A percentile compares a stretch with the other conserved stretches of the same genome.
Evolutionary conservation across 495 filamentous ascomycete species (phyloP).

Genomic region (Penicillium cosmopolitanum): DNA sequence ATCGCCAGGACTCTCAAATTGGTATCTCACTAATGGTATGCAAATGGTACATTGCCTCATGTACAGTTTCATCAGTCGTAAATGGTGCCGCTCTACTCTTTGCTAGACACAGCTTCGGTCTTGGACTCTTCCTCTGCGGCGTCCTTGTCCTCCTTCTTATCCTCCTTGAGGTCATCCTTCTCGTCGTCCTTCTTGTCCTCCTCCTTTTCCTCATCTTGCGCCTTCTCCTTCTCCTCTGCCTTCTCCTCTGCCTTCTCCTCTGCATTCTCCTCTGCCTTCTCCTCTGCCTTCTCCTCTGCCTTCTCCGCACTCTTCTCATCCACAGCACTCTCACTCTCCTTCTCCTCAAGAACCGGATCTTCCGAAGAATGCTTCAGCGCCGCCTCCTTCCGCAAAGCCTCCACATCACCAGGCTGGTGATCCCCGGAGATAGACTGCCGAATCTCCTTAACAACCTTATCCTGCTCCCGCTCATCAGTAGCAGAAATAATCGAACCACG

Average conservation of each 20-base stretch:
- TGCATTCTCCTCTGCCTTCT: background rate
- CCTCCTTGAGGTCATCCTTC: slow-evolving; percentile 3
- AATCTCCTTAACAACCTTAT: slow-evolving; percentile 42
- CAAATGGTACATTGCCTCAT: slow-evolving; percentile 14
- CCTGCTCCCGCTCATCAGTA: slow-evolving; percentile 40
- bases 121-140: slow-evolving; percentile 34
- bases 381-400: slow-evolving; percentile 35
- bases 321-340: background rate
- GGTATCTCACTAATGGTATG: slow-evolving; percentile 24
- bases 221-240: slow-evolving; percentile 10
- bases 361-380: slow-evolving; percentile 27
- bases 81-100: slow-evolving; percentile 20
- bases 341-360: slow-evolving; percentile 28
- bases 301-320: slow-evolving; percentile 8
- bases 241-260: slow-evolving; percentile 2
- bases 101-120: slow-evolving; percentile 28
- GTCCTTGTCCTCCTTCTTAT: slow-evolving; percentile 11
- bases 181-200: slow-evolving; percentile 14
- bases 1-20: slow-evolving; percentile 13
- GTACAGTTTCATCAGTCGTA: slow-evolving; percentile 27
- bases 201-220: slow-evolving; percentile 7
- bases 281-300: too few species aligned
- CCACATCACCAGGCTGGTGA: slow-evolving; percentile 18
- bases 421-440: slow-evolving; percentile 43
- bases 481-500: slow-evolving; percentile 46